Evolutionary conservation across 306 rosid genomes (phyloP).

Genomic region (Cucumis sativus): Cucumber_9930_V3 NC_026658.2:17396501-17397000

Average conservation of each 20-base stretch:
- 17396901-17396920: neutral
- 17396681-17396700: conserved; percentile 1
- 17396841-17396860: neutral
- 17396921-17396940: neutral
- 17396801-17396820: neutral
- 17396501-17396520: conserved; percentile 45
- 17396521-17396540: conserved; percentile 28
- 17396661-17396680: neutral
- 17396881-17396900: neutral
- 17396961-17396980: neutral
- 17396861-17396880: neutral
- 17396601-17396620: neutral
- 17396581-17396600: conserved; percentile 3
- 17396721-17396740: neutral
- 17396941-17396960: neutral
- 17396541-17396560: conserved; percentile 32
- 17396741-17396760: neutral
- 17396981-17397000: neutral
- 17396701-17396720: neutral
- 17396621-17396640: neutral
- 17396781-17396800: neutral
- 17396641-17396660: neutral
- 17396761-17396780: neutral
- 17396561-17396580: conserved; percentile 12
- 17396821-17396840: neutral